Percentiles rank a stretch among this genome's conserved stretches.
Conservation (phyloP, 495 filamentous ascomycete species). For the Chaetomium fimeti region DNA sequence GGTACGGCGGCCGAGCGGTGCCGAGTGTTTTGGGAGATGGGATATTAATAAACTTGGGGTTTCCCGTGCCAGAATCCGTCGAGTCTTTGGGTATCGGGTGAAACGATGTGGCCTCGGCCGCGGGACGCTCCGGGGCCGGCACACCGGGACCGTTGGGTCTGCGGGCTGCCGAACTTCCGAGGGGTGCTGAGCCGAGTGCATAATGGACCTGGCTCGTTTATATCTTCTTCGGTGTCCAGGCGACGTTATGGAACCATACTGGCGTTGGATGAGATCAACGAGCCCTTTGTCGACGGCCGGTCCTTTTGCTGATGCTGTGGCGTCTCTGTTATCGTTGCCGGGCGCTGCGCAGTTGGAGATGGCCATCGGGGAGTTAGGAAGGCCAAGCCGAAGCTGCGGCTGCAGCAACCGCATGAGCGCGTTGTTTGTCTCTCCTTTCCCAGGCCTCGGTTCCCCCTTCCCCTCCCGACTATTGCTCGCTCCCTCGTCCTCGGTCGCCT, state of each 20-base stretch:
- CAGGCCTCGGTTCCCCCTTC: background rate
- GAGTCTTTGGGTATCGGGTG: background rate
- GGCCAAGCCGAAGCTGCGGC: background rate
- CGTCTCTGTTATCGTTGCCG: background rate
- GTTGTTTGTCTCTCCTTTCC: conserved; percentile 3
- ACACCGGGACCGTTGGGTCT: no score
- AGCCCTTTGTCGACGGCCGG: background rate
- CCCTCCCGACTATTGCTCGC: background rate
- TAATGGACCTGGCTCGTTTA: background rate
- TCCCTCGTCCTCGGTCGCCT: background rate
- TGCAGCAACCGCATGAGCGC: background rate
- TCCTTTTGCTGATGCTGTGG: background rate
- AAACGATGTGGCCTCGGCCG: background rate
- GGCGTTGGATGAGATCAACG: background rate
- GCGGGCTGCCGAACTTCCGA: background rate
- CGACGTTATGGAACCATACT: background rate
- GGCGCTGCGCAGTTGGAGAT: background rate
- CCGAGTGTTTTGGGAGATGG: background rate
- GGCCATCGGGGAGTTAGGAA: background rate
- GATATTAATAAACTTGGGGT: background rate
- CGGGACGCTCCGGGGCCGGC: background rate
- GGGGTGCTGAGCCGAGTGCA: background rate
- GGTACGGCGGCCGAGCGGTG: no score
- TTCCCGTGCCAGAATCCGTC: background rate
- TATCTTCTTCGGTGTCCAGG: background rate